Conservation (phyloP, 2,329 filamentous ascomycete species). For the Coniella vitis region DNA sequence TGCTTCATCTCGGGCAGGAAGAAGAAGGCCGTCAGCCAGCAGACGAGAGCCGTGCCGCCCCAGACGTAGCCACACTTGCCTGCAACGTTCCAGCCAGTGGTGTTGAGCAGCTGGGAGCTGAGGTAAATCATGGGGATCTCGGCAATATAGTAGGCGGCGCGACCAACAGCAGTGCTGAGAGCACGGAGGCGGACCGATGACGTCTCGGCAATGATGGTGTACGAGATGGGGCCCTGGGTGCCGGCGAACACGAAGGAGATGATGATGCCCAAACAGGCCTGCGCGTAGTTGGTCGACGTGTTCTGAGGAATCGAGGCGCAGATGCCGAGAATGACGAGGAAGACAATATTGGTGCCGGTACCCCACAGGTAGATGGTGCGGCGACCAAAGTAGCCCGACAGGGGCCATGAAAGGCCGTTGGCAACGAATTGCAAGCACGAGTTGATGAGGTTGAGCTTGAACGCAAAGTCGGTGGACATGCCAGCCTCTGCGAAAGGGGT, state of each 20-base stretch:
- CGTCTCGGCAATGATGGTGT: slow-evolving; percentile 62
- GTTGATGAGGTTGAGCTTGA: slow-evolving; percentile 17
- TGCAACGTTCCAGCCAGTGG: slow-evolving; percentile 34
- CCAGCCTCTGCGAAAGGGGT: slow-evolving; percentile 5
- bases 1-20: slow-evolving; percentile 37
- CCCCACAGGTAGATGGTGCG: slow-evolving; percentile 58
- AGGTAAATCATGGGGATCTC: slow-evolving; percentile 62
- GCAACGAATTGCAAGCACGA: slow-evolving; percentile 13
- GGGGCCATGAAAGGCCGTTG: slow-evolving; percentile 24
- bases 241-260: slow-evolving; percentile 59
- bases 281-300: slow-evolving; percentile 40
- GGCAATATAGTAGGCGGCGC: slow-evolving; percentile 55
- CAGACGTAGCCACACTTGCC: slow-evolving; percentile 43
- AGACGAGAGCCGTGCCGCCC: slow-evolving; percentile 35
- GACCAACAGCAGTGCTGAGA: slow-evolving; percentile 59
- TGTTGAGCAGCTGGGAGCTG: slow-evolving; percentile 54
- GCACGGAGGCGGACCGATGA: slow-evolving; percentile 58
- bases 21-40: slow-evolving; percentile 35
- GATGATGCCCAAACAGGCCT: slow-evolving; percentile 57
- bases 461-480: slow-evolving; percentile 13
- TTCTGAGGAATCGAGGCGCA: slow-evolving; percentile 42
- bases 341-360: slow-evolving; percentile 42
- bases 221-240: slow-evolving; percentile 57
- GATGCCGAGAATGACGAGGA: slow-evolving; percentile 53
- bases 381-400: slow-evolving; percentile 32